Evolutionary conservation across 805 yeast genomes (phyloP).

Genomic region (Hanseniaspora guilliermondii): DNA sequence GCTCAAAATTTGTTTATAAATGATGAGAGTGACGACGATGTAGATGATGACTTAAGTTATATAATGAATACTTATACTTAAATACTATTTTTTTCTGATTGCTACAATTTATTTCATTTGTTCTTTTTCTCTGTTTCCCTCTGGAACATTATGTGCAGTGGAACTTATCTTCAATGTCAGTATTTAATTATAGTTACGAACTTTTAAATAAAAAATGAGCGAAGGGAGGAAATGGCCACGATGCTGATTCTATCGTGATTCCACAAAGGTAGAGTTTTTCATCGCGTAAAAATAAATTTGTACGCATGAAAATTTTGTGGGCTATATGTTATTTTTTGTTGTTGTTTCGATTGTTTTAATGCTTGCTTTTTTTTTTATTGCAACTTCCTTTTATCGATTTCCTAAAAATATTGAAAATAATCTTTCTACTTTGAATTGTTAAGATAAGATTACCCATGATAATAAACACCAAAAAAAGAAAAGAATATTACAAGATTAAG

Average conservation of each 20-base stretch:
- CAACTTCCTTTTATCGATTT: neutral
- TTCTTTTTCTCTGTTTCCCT: no score
- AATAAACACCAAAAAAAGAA: neutral
- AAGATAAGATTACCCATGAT: no score
- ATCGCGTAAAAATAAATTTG: no score
- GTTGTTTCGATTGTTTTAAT: neutral
- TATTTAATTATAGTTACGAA: neutral
- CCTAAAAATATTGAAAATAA: no score
- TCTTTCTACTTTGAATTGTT: no score
- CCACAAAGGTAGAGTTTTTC: neutral
- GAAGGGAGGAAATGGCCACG: neutral
- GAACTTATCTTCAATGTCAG: neutral
- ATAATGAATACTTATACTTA: slow-evolving; percentile 6
- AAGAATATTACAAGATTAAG: no score
- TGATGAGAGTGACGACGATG: neutral
- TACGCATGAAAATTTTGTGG: no score
- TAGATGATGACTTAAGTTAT: slow-evolving; percentile 1
- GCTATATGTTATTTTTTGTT: no score
- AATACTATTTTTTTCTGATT: no score
- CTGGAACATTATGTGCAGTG: neutral
- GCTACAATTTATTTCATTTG: no score
- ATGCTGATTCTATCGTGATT: no score
- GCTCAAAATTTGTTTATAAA: neutral
- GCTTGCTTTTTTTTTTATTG: neutral
- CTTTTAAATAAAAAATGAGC: neutral